A percentile compares a stretch with the other conserved stretches of the same genome.
phyloP scores from a whole-genome alignment of 2,329 filamentous ascomycete species.

The Pseudogymnoascus sp. region DNA sequence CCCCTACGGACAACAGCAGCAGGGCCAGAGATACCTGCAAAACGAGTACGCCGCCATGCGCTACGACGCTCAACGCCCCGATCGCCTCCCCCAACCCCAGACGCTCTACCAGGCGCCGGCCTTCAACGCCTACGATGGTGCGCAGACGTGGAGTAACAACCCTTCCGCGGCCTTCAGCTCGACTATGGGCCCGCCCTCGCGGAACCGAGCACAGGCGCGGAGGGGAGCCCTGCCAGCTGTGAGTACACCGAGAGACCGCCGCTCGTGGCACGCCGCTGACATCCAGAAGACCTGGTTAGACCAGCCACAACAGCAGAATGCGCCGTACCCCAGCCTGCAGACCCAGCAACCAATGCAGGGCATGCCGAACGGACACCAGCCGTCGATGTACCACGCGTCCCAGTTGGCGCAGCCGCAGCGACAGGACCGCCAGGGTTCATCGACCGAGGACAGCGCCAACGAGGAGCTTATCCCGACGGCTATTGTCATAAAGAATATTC shows the following conservation, averaged over 20 bases:
- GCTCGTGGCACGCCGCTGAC: neutral
- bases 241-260: neutral
- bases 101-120: neutral
- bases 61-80: neutral
- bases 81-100: neutral
- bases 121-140: slow-evolving; percentile 4
- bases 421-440: neutral
- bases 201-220: neutral
- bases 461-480: slow-evolving; percentile 96
- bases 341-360: slow-evolving; percentile 1
- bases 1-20: neutral
- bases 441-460: slow-evolving; percentile 11
- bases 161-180: neutral
- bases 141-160: neutral
- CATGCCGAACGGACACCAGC: neutral
- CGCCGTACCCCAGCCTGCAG: slow-evolving; percentile 1
- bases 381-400: neutral
- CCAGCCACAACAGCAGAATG: neutral
- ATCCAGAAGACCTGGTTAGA: neutral
- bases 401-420: slow-evolving; percentile 3
- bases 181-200: neutral
- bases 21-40: neutral
- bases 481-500: slow-evolving; percentile 99
- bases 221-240: slow-evolving; percentile 3
- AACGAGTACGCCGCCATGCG: neutral